Evolutionary conservation across 352 stramenopile species (phyloP).

Genomic region (Aphanomyces cochlioides): DNA sequence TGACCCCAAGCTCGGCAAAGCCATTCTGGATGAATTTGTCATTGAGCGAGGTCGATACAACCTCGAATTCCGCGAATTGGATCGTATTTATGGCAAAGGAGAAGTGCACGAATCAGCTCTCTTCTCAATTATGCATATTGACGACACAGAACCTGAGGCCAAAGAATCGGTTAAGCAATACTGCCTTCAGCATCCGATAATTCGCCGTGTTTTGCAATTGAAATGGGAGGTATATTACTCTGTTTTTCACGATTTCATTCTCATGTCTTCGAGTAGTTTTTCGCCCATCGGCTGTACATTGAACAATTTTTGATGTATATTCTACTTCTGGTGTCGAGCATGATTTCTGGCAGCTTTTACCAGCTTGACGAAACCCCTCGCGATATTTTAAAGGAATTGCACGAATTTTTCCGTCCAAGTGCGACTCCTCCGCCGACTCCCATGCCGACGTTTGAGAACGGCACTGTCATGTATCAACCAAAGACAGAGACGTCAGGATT

Average conservation of each 20-base stretch:
- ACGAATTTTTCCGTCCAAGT: constrained; percentile 12
- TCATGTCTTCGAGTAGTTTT: constrained; percentile 16
- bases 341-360: constrained; percentile 29
- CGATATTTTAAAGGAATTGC: constrained; percentile 9
- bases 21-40: constrained; percentile 27
- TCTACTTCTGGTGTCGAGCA: constrained; percentile 20
- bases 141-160: constrained; percentile 9
- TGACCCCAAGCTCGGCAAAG: constrained; percentile 28
- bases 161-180: constrained; percentile 23
- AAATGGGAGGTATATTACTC: constrained; percentile 29
- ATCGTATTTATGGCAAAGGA: constrained; percentile 28
- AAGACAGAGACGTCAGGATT: background rate
- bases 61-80: constrained; percentile 28
- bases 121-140: constrained; percentile 26
- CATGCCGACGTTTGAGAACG: background rate
- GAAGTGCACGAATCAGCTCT: constrained; percentile 16
- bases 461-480: background rate
- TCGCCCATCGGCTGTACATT: constrained; percentile 29
- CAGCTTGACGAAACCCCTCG: constrained; percentile 23
- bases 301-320: constrained; percentile 29
- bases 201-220: constrained; percentile 26
- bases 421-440: background rate
- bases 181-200: constrained; percentile 24
- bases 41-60: constrained; percentile 22
- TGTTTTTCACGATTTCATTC: background rate